Evolutionary conservation across 139 green algal species (phyloP).

Genomic region (Medakamo hakoo): DNA sequence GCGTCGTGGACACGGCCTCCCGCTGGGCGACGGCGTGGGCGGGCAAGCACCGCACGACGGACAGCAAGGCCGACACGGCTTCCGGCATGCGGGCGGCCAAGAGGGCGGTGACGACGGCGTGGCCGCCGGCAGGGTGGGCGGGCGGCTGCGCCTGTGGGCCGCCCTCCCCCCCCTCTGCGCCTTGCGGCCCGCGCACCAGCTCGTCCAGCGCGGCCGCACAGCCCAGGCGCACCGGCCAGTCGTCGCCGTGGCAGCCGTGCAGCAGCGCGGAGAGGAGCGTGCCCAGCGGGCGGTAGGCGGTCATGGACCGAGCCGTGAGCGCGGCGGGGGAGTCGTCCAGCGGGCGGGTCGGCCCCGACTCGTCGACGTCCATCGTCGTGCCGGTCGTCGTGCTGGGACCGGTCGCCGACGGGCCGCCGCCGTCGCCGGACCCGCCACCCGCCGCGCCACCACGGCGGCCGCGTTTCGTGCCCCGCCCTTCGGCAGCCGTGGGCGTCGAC

Average conservation of each 20-base stretch:
- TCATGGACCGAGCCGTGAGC: too few species aligned
- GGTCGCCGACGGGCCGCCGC: neutral
- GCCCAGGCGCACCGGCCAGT: conserved; percentile 60
- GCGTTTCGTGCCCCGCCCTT: too few species aligned
- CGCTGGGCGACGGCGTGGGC: conserved; percentile 38
- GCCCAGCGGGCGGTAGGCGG: conserved; percentile 22
- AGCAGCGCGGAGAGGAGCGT: conserved; percentile 41
- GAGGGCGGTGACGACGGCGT: too few species aligned
- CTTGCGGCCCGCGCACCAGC: too few species aligned
- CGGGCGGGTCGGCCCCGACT: neutral
- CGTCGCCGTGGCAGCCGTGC: conserved; percentile 73
- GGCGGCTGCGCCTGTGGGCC: too few species aligned
- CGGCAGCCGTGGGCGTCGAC: too few species aligned
- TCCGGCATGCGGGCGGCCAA: too few species aligned
- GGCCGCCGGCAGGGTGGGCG: too few species aligned
- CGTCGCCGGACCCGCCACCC: neutral
- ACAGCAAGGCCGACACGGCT: conserved; percentile 41
- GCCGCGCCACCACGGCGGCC: too few species aligned
- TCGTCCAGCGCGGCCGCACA: conserved; percentile 51
- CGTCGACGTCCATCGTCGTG: neutral
- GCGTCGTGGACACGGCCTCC: conserved; percentile 24
- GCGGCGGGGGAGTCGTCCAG: too few species aligned
- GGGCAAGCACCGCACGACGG: conserved; percentile 54
- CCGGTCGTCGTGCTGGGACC: neutral
- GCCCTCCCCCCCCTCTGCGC: too few species aligned